A percentile compares a stretch with the other conserved stretches of the same genome.
These are phyloP conservation scores for Cryptococcus wingfieldii DNA, from an alignment of 1,284 basidiomycete species.

Conservation along the genomic window DNA sequence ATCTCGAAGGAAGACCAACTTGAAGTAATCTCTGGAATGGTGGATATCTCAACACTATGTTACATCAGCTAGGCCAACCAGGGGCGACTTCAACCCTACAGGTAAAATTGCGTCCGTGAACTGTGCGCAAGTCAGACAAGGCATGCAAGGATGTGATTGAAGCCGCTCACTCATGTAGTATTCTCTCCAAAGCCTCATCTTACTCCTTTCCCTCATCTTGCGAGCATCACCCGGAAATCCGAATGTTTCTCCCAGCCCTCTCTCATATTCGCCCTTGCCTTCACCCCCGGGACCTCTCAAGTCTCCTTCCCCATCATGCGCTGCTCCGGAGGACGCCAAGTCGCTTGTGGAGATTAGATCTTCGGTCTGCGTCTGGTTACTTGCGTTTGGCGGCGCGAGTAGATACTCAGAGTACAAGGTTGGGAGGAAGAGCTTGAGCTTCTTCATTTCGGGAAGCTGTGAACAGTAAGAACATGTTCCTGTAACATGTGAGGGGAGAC, in stretches of 20 bases:
- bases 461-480: not conserved
- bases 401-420: constrained; percentile 94
- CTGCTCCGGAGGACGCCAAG: constrained; percentile 3
- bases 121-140: constrained; percentile 8
- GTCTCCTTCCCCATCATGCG: constrained; percentile 54
- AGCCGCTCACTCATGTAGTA: constrained; percentile 67
- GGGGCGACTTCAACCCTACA: constrained; percentile 19
- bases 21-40: constrained; percentile 94
- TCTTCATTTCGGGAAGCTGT: constrained; percentile 84
- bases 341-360: constrained; percentile 26
- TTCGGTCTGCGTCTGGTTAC: constrained; percentile 29
- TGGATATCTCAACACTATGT: constrained; percentile 79
- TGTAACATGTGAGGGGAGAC: constrained; percentile 4
- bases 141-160: too few species aligned
- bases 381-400: constrained; percentile 44
- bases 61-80: not conserved
- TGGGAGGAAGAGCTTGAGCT: constrained; percentile 82
- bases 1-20: constrained; percentile 90
- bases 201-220: constrained; percentile 93
- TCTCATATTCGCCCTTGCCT: constrained; percentile 59
- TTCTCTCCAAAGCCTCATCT: constrained; percentile 92
- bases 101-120: constrained; percentile 49
- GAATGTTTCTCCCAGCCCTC: constrained; percentile 79
- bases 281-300: constrained; percentile 53
- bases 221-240: constrained; percentile 92